Percentiles rank a stretch among this genome's conserved stretches.
Conservation (phyloP, 1,139 yeast species). For the Nakaseomyces bracarensis region DNA sequence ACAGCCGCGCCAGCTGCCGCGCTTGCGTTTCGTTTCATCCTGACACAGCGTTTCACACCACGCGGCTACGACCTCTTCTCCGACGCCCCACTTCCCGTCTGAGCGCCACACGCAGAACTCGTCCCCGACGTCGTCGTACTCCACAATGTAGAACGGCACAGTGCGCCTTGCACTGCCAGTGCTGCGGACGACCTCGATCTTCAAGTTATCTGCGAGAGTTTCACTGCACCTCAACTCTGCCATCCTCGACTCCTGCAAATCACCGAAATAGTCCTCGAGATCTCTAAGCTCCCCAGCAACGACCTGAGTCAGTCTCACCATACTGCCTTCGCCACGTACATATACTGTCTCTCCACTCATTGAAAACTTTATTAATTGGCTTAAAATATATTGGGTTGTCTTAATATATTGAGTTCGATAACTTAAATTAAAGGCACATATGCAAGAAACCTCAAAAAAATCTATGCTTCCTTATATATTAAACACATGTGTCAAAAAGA, state of each 20-base stretch:
- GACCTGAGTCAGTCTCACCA: constrained; percentile 3
- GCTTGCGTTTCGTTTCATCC: no score
- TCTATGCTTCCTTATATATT: no score
- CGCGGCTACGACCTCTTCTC: constrained; percentile 2
- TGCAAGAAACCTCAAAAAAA: no score
- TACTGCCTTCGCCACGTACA: constrained; percentile 3
- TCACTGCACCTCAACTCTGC: constrained; percentile 1
- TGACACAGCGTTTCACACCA: constrained; percentile 5
- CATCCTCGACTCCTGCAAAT: constrained; percentile 1
- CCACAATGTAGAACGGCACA: constrained; percentile 6
- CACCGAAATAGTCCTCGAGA: constrained; percentile 5
- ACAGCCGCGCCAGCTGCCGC: background rate
- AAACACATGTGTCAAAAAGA: no score
- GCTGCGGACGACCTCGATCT: background rate
- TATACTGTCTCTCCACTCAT: constrained; percentile 6
- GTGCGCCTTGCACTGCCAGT: background rate
- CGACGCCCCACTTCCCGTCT: constrained; percentile 6
- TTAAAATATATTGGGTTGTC: no score
- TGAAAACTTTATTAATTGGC: no score
- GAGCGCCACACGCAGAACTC: constrained; percentile 7
- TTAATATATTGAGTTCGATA: no score
- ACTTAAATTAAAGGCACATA: no score
- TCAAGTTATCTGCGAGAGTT: constrained; percentile 2
- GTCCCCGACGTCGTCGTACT: constrained; percentile 1
- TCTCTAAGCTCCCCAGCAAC: background rate